Conservation (phyloP, 129 eudicot species). For the Solidago caesia region DNA sequence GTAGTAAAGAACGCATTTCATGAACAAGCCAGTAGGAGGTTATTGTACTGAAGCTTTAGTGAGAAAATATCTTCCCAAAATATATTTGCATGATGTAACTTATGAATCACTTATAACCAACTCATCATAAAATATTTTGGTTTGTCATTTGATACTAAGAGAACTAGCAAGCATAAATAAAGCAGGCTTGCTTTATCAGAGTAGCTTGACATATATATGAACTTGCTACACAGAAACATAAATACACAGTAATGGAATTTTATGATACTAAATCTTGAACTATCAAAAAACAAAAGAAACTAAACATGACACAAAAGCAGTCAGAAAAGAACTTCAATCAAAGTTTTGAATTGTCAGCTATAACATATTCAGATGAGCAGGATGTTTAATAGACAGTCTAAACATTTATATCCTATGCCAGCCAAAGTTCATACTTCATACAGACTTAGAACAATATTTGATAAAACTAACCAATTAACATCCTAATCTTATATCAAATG, state of each 20-base stretch:
- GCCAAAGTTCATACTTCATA: too few relatives aligned
- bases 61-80: conserved; percentile 6
- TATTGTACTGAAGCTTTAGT: conserved; percentile 3
- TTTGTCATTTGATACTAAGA: conserved; percentile 5
- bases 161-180: background rate
- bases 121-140: background rate
- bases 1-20: conserved; percentile 27
- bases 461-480: too few relatives aligned
- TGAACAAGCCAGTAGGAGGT: conserved; percentile 11
- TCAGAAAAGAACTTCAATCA: too few relatives aligned
- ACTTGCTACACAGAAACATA: conserved; percentile 1
- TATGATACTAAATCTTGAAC: background rate
- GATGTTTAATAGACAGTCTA: too few relatives aligned
- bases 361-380: too few relatives aligned
- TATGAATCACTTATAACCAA: background rate
- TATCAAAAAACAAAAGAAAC: background rate
- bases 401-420: too few relatives aligned
- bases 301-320: background rate
- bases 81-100: background rate
- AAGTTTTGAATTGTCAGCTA: too few relatives aligned
- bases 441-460: too few relatives aligned
- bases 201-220: conserved; percentile 4
- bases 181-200: conserved; percentile 10
- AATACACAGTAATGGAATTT: background rate
- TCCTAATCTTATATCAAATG: too few relatives aligned